Base-by-base conservation (phyloP, 805 yeast species). In the Zygosaccharomyces gambellarensis region DNA sequence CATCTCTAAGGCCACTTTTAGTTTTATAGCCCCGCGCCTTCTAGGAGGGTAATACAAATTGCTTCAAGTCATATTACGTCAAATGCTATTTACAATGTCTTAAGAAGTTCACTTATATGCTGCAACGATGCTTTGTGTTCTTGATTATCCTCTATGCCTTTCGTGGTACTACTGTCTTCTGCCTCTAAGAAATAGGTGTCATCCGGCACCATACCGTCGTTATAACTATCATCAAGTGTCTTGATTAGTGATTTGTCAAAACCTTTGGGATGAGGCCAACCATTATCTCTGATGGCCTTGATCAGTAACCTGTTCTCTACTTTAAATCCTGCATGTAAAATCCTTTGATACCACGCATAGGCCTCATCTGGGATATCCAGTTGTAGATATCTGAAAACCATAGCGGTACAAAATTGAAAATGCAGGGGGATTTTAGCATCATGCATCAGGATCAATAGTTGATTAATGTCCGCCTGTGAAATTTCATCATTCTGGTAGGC, bases 291-390 rank as follows among this genome's bases (percentile, higher is more conserved):
- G 2, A 59, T 52, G 5, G 51, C 45, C 34, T 56, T 41, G 12
- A 65, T 49, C 19, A 66, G 32, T 3, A 46, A 19, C 21, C 39
- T 36, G 46, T 66, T 65, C 14, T 46, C 53, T 7, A 66, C 44
- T 10, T 54, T 49, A 28, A 60, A 65, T 3, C 59, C 57, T 9
- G 58, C 60, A n/a, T 46, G 29, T 5, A 55, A 25, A 10, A 64
- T 57, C 43, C 55, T 63, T 27, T 54, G 23, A 39, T 64, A 66
- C 69, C 69, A 66, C 5, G 49, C 12, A 12, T 58, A 46, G 3
- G 70, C 69, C 12, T 54, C 59, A 2, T 53, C 53, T 10, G 43
- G 41, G 21, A 60, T 54, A 9, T 50, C 46, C 39, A 54, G 45
- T 28, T 52, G 41, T 5, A 57, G 19, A 39, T 57, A 49, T 29